Evolutionary conservation across 1,284 basidiomycete genomes (phyloP).

Genomic region (Fomes fomentarius): DNA sequence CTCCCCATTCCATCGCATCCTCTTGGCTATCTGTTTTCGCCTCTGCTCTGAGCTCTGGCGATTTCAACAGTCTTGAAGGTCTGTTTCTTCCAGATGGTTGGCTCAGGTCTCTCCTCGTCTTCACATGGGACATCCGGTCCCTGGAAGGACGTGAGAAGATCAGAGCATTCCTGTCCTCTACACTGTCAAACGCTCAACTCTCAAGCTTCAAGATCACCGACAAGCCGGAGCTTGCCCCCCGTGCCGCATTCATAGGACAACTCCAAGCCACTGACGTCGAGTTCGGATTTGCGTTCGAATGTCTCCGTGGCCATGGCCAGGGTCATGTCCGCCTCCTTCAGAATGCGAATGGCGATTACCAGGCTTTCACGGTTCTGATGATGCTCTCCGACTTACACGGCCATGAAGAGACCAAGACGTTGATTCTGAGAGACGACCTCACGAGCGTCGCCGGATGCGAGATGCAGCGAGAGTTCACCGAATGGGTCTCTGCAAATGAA

Average conservation of each 20-base stretch:
- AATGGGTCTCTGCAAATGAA: conserved; percentile 24
- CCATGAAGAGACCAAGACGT: conserved; percentile 30
- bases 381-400: conserved; percentile 36
- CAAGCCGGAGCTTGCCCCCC: conserved; percentile 29
- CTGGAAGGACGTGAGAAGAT: conserved; percentile 49
- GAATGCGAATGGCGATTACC: conserved; percentile 12
- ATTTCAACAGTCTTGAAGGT: conserved; percentile 38
- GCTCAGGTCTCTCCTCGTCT: conserved; percentile 60
- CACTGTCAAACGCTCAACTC: conserved; percentile 29
- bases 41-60: conserved; percentile 34
- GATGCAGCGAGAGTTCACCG: conserved; percentile 21
- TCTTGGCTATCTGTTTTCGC: conserved; percentile 52
- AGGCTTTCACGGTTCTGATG: conserved; percentile 31
- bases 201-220: conserved; percentile 36
- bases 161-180: conserved; percentile 42
- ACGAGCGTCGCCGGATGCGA: conserved; percentile 6
- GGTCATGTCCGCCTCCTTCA: conserved; percentile 41
- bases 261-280: conserved; percentile 23
- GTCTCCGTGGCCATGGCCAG: conserved; percentile 37
- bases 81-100: conserved; percentile 49
- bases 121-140: conserved; percentile 67
- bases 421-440: conserved; percentile 13
- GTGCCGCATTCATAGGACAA: conserved; percentile 25
- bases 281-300: conserved; percentile 45
- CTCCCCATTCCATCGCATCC: conserved; percentile 33